Conservation (phyloP, 139 green algal species). For the Micractinium sp. region DNA sequence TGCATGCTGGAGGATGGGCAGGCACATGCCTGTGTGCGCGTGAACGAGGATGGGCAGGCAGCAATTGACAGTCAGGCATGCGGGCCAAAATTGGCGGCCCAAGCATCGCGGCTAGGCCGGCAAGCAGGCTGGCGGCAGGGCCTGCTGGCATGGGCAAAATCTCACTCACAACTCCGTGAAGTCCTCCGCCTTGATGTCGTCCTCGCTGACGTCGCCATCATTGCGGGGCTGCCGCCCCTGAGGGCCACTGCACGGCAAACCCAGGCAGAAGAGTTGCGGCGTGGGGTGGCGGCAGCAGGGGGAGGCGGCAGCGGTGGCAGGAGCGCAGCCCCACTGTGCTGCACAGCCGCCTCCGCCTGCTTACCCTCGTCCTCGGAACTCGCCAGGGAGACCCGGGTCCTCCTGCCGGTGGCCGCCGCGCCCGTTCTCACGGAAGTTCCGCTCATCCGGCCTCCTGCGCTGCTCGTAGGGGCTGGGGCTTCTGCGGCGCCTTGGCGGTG, state of each 20-base stretch:
- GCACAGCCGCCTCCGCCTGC: not conserved
- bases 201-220: slow-evolving; percentile 46
- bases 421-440: not conserved
- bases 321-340: not conserved
- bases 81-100: no score
- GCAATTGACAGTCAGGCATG: no score
- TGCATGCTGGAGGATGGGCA: not conserved
- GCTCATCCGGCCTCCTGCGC: slow-evolving; percentile 8
- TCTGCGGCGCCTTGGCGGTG: not conserved
- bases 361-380: slow-evolving; percentile 15
- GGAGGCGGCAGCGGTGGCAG: not conserved
- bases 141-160: not conserved
- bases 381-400: not conserved
- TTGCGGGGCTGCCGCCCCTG: not conserved
- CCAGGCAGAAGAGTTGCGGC: not conserved
- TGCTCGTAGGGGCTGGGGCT: not conserved
- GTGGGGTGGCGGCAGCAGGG: not conserved
- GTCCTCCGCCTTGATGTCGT: slow-evolving; percentile 47
- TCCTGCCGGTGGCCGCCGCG: not conserved
- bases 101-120: not conserved
- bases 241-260: not conserved
- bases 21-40: no score
- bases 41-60: no score
- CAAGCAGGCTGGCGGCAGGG: no score
- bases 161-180: slow-evolving; percentile 40